A percentile compares a stretch with the other conserved stretches of the same genome.
phyloP scores from a whole-genome alignment of 2,329 filamentous ascomycete genomes.

The Eutypa lata region DNA sequence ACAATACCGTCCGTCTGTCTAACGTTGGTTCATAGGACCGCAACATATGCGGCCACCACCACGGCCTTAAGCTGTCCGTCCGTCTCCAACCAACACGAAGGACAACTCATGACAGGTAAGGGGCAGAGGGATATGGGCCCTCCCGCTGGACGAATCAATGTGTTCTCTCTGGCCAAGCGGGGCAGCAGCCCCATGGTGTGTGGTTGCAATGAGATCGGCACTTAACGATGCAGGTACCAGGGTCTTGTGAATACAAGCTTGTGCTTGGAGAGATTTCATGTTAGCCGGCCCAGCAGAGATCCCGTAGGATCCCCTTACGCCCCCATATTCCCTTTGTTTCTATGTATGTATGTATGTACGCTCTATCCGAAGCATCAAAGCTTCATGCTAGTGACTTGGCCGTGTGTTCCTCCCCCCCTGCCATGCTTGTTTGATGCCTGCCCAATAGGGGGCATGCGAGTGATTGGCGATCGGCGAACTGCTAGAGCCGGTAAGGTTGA shows the following conservation, averaged over 20 bases:
- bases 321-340: no score
- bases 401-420: not conserved
- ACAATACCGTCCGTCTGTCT: not conserved
- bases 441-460: not conserved
- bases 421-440: not conserved
- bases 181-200: constrained; percentile 13
- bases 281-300: constrained; percentile 10
- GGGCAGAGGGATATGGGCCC: no score
- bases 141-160: constrained; percentile 45
- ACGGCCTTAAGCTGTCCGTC: not conserved
- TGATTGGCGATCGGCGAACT: not conserved
- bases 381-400: not conserved
- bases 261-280: not conserved
- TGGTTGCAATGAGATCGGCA: constrained; percentile 19
- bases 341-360: no score
- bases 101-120: not conserved
- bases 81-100: not conserved
- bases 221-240: constrained; percentile 7
- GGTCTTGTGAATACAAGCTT: not conserved
- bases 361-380: not conserved
- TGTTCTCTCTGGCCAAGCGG: constrained; percentile 49
- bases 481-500: not conserved
- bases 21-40: not conserved
- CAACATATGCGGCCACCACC: not conserved
- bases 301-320: not conserved